Base-by-base conservation (phyloP, 1,139 yeast species). In the Suhomyces anneliseae region DNA sequence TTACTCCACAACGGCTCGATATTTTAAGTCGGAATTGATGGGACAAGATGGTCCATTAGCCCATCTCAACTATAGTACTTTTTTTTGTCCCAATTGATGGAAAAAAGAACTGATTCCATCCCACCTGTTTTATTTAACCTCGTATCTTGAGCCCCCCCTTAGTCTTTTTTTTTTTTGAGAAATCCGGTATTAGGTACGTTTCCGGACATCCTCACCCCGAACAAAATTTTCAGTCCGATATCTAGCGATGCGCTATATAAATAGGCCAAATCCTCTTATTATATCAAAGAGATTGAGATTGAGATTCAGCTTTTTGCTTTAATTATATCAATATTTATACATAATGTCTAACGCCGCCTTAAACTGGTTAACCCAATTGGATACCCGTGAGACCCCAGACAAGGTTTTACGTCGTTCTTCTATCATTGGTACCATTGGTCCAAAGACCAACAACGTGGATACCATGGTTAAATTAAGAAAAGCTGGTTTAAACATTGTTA, bases 371-470 rank as follows among this genome's bases (percentile, higher is more conserved):
- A 81, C 92, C 61, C 74, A 83, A 61, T 82, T 93, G 68, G 86
- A 93, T 75, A 82, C 86, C 61, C 72, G 81, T 55, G 81, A 79
- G 59, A 83, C 90, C 62, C 96, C 97, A 53, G 89, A 87, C 69
- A 81, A 84, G 71, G 85, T 84, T 68, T 79, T 82, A 69, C 93
- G 99, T 78, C 90, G 97, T 72, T 87, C 97, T 51, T 87, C 98
- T 54, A 93, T 93, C 74, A 92, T 93, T 65, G 97, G 99, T 69
- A 93, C 99, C 61, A 93, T 93, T 72, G 99, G 90, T 62, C 99
- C 99, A 64, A 90, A 90, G 79, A 89, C 98, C 74, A 93, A 93
- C 83, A 74, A 79, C 62, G 93, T 85, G 58, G 97, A 92, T 65
- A 80, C 82, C 59, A 76, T 93, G 68, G 90, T 86, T 62, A 82